Conservation (phyloP, 2,329 filamentous ascomycete species). For the Aspergillus fischeri region DNA sequence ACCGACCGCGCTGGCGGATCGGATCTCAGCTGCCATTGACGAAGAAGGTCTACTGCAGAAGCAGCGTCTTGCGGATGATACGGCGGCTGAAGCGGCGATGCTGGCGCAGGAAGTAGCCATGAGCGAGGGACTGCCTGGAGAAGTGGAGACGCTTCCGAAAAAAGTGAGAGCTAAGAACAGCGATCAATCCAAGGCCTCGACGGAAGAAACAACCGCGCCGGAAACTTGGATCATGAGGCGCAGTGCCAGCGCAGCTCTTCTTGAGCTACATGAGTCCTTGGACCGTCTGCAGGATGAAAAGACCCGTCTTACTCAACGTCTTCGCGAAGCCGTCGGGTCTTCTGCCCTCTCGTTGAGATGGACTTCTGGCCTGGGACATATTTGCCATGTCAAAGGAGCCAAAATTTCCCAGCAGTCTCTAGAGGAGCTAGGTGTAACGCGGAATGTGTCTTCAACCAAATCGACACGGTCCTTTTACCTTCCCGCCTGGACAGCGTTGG, state of each 20-base stretch:
- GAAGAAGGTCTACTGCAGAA: constrained; percentile 83
- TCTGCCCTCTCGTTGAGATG: constrained; percentile 73
- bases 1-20: constrained; percentile 63
- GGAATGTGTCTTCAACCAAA: constrained; percentile 72
- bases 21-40: constrained; percentile 77
- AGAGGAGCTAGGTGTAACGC: constrained; percentile 41
- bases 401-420: constrained; percentile 57
- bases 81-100: constrained; percentile 65
- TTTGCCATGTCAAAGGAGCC: constrained; percentile 77
- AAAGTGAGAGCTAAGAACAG: constrained; percentile 31
- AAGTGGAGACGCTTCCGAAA: constrained; percentile 55
- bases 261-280: constrained; percentile 65
- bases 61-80: constrained; percentile 70
- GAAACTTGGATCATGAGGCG: constrained; percentile 63
- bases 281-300: constrained; percentile 59
- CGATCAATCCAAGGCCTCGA: constrained; percentile 22
- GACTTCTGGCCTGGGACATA: constrained; percentile 82
- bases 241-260: constrained; percentile 63
- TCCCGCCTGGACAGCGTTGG: constrained; percentile 77
- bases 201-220: constrained; percentile 37
- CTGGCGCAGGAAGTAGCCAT: constrained; percentile 69
- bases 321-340: constrained; percentile 60
- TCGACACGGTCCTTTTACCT: constrained; percentile 81
- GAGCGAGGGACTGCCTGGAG: constrained; percentile 59
- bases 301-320: constrained; percentile 51